phyloP scores from a whole-genome alignment of 108 stramenopile species.

The Cyclotella atomus region DNA sequence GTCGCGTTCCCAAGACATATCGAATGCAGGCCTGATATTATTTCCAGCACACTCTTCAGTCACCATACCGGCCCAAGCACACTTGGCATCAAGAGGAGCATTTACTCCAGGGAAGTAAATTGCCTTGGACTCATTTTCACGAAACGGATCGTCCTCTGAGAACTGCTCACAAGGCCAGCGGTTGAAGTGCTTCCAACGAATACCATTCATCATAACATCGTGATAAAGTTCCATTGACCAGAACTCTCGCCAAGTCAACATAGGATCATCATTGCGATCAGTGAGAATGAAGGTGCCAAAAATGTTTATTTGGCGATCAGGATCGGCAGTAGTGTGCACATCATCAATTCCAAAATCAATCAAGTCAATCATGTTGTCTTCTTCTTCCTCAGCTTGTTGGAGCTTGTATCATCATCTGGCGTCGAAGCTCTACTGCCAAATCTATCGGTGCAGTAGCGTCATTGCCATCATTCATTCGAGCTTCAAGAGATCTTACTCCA shows the following conservation, averaged over 20 bases:
- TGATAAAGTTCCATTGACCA: slow-evolving; percentile 15
- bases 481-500: not conserved
- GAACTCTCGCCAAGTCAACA: slow-evolving; percentile 11
- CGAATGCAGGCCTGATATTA: slow-evolving; percentile 2
- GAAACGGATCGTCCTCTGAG: slow-evolving; percentile 4
- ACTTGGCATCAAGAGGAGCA: slow-evolving; percentile 17
- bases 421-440: not conserved
- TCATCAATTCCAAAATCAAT: slow-evolving; percentile 20
- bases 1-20: slow-evolving; percentile 7
- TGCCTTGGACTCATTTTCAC: not conserved
- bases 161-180: not conserved
- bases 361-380: not conserved
- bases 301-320: slow-evolving; percentile 16
- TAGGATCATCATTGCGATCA: slow-evolving; percentile 3
- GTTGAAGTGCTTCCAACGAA: not conserved
- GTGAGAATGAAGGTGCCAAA: slow-evolving; percentile 9
- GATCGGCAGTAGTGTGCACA: slow-evolving; percentile 13
- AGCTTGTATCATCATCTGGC: not conserved
- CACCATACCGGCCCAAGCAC: slow-evolving; percentile 15
- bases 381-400: not conserved
- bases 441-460: not conserved
- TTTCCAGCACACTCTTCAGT: slow-evolving; percentile 13
- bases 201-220: slow-evolving; percentile 2
- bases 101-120: slow-evolving; percentile 8
- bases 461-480: not conserved